Base-by-base conservation (phyloP, 164 flowering plant genomes). In the Chloranthus sessilifolius region DNA sequence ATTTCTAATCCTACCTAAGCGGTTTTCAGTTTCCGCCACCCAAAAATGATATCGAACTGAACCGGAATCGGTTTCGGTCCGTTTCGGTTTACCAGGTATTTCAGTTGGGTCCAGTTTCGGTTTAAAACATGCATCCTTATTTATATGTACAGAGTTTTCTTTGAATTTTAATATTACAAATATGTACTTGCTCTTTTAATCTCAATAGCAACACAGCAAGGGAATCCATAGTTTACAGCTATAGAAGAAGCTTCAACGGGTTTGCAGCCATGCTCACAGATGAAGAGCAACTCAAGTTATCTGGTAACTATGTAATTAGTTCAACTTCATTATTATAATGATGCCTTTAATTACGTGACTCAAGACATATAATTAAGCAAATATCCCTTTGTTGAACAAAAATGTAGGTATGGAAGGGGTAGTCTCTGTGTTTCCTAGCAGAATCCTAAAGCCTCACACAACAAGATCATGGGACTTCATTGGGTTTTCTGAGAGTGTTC, bases 391-490 rank as follows among this genome's bases (percentile, higher is more conserved):
- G n/a, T n/a, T 46, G 9, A 6, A 28, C 5, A 11, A 5, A 45
- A 33, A n/a, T 39, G 7, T 57, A 74, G 78, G 52, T 8, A 64
- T 64, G 80, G 64, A 74, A 12, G 78, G 69, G 19, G 69, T 80
- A 22, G 74, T 76, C 1, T 78, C 79, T 2, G 72, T 78, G 14
- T 68, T 70, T 42, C 71, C 73, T 0, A 70, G 56, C 35, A 25
- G 43, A 22, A 59, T 24, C 17, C 31, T 53, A 14, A 39, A 70
- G 29, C 78, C 75, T 22, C 80, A 74, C 49, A 81, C 80, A 12
- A 71, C 83, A 25, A 69, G 78, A 45, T 75, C 83, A 20, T 75
- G 86, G 86, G 81, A 80, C 45, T 77, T 75, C 45, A 46, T 69
- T 51, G 86, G 79, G 1, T 71, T 80, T 34, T 21, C 79, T 1